A percentile compares a stretch with the other conserved stretches of the same genome.
Evolutionary conservation across 345 rosid species (phyloP).

Genomic region (Gossypium thurberi): DNA sequence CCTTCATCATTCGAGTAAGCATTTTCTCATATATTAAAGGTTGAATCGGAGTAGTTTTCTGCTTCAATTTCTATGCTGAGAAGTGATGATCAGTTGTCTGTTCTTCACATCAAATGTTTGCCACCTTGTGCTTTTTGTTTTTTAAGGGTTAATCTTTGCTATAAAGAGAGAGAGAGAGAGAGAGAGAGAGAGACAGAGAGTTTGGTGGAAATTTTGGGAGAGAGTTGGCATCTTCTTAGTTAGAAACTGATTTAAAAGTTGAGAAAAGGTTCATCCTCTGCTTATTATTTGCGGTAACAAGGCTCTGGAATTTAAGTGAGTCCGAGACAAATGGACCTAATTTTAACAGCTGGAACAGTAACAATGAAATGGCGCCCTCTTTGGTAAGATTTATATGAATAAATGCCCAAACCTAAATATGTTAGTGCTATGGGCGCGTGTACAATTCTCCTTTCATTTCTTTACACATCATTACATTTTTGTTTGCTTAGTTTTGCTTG

Average conservation of each 20-base stretch:
- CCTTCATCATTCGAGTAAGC: constrained; percentile 78
- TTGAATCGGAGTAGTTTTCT: constrained; percentile 7
- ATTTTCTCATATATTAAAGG: constrained; percentile 4
- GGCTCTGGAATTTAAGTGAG: neutral
- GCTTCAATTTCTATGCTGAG: constrained; percentile 12
- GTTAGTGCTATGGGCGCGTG: too few relatives aligned
- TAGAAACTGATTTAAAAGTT: neutral
- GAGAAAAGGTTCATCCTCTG: neutral
- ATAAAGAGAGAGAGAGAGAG: neutral
- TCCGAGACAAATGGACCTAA: too few relatives aligned
- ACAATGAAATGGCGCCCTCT: too few relatives aligned
- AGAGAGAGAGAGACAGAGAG: neutral
- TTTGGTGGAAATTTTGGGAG: neutral
- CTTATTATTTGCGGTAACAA: neutral
- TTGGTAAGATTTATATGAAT: too few relatives aligned
- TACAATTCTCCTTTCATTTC: neutral
- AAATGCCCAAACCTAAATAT: too few relatives aligned
- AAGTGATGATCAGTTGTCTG: neutral
- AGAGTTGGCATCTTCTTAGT: neutral
- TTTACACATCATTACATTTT: neutral
- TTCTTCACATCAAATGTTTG: neutral
- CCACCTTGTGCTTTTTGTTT: neutral
- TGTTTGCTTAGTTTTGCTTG: constrained; percentile 7
- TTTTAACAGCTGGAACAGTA: too few relatives aligned
- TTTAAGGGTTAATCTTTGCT: neutral